Evolutionary conservation across 805 yeast species (phyloP), one percentile per base, ranked within the genome.

Genomic region (Kazachstania bromeliacearum): DNA sequence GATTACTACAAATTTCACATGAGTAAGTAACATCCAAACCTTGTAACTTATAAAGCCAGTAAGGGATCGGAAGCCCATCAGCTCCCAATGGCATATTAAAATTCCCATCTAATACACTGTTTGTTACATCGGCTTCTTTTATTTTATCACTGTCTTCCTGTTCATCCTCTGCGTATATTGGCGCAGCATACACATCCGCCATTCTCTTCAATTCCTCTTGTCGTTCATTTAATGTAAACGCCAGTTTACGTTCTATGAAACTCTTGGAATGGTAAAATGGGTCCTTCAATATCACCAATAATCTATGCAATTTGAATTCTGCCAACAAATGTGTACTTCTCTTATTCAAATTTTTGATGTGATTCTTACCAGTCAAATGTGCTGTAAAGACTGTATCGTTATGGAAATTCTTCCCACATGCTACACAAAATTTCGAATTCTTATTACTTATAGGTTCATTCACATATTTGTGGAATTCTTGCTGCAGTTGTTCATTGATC

Each of bases 41-140:
- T 49, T 85, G 87, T 31, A 88, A 64, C 57, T 88, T 92, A 67
- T 76, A 88, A 20, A 92, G 64, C 98, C 98, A 92, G 37, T 69
- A 75, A 2, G 98, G 98, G 20, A 92, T 85, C 1, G 96, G 96
- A 28, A 70, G 71, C 0, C 96, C 96, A 58, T 88, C 96, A 14
- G 83, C 71, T 0, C 95, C 97, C 0, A 84, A 35, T 0, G 95
- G 95, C 37, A 84, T 57, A 38, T 79, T 73, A 38, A 73, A 62
- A 3, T 45, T 31, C 7, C 38, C 38, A 10, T 32, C 40, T 5
- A 39, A 26, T 7, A 28, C 22, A 10, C 17, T 59, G 15, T 50
- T 47, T 1, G 43, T 44, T 4, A 40, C 48, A 7, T 43, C 45
- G 3, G 42, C 50, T 2, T 47, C 52, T 15, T 43, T 49, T 7